Percentiles rank a stretch among this genome's conserved stretches.
These are phyloP conservation scores for Colletotrichum chrysophilum DNA, from an alignment of 2,329 filamentous ascomycete species.

Conservation along the genomic window DNA sequence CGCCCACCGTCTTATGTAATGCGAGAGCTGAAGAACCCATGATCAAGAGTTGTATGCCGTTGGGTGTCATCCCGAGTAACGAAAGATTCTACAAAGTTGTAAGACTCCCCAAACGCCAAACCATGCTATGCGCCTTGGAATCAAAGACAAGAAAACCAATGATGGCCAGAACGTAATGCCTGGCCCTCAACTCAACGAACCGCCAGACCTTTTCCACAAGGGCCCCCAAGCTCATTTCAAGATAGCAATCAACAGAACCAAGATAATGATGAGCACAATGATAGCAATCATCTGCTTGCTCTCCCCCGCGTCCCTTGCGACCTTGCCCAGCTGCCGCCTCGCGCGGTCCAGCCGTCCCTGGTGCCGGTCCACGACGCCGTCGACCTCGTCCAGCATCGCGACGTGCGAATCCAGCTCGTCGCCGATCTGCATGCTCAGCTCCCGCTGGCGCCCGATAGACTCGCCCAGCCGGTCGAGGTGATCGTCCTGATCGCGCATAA, in stretches of 20 bases:
- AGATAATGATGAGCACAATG: constrained; percentile 79
- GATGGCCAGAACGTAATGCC: not conserved
- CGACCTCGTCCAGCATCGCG: constrained; percentile 86
- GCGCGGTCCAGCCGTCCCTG: constrained; percentile 78
- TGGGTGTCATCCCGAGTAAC: not conserved
- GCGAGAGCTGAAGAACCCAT: not conserved
- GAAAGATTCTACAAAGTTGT: not conserved
- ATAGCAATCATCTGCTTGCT: constrained; percentile 88
- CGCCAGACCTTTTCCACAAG: not conserved
- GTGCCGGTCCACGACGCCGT: constrained; percentile 82
- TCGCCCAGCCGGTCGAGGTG: constrained; percentile 89
- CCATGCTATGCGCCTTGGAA: constrained; percentile 19
- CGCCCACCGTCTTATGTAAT: not conserved
- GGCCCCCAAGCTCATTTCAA: constrained; percentile 68
- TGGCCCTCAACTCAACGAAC: constrained; percentile 42
- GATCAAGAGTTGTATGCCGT: not conserved
- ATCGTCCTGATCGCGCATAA: constrained; percentile 89
- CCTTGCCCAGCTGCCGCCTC: constrained; percentile 70
- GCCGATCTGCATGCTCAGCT: constrained; percentile 94
- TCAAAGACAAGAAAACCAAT: not conserved
- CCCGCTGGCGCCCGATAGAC: constrained; percentile 86
- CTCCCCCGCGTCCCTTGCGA: constrained; percentile 78
- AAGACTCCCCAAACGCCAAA: constrained; percentile 15
- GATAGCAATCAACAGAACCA: constrained; percentile 83
- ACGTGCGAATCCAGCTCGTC: constrained; percentile 94